Conservation (phyloP, 164 flowering plant species). For the Annona squamosa region DNA sequence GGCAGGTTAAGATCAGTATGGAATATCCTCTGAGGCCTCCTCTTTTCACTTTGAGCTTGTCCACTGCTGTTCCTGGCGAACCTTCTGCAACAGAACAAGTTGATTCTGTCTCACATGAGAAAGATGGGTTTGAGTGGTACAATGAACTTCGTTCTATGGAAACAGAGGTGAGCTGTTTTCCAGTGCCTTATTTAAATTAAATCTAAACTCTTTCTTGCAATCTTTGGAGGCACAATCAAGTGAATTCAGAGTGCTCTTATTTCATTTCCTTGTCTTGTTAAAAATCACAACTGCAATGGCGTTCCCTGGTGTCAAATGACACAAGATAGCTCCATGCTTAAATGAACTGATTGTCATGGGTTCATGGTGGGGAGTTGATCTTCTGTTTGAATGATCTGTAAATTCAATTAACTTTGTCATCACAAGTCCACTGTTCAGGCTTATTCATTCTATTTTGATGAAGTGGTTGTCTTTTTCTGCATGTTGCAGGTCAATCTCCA, state of each 20-base stretch:
- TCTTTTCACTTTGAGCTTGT: constrained; percentile 44
- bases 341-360: not conserved
- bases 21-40: constrained; percentile 98
- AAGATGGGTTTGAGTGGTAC: constrained; percentile 34
- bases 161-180: constrained; percentile 61
- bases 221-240: not conserved
- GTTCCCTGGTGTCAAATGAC: not conserved
- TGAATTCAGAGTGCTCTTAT: too few species aligned
- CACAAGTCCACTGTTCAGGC: not conserved
- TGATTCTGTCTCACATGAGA: constrained; percentile 10
- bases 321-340: not conserved
- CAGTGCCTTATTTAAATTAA: too few species aligned
- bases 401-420: not conserved
- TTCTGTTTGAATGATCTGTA: not conserved
- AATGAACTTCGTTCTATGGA: constrained; percentile 92
- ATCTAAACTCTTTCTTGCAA: not conserved
- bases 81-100: constrained; percentile 1
- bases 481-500: constrained; percentile 70
- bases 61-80: constrained; percentile 23
- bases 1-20: constrained; percentile 73
- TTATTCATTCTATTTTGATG: not conserved
- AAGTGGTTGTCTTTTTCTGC: not conserved
- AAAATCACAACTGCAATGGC: too few species aligned
- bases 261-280: too few species aligned
- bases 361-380: not conserved